Percentiles rank a stretch among this genome's conserved stretches.
These are phyloP conservation scores for Xerophyta viscosa DNA, from an alignment of 106 monocot species.

Conservation along the genomic window DNA sequence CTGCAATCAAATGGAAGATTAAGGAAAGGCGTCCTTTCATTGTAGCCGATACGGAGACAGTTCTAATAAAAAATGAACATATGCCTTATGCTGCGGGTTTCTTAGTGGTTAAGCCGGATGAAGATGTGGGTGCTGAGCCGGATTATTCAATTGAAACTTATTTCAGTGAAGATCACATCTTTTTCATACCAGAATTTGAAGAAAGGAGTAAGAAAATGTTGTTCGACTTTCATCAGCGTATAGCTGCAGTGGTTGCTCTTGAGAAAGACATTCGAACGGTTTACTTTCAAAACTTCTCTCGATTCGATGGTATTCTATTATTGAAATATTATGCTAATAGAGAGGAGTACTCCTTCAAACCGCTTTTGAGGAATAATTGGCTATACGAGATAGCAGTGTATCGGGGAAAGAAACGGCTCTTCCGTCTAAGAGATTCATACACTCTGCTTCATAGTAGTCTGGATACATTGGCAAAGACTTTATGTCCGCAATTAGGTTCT, in stretches of 20 bases:
- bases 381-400: slow-evolving; percentile 6
- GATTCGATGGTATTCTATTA: slow-evolving; percentile 12
- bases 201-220: too few species aligned
- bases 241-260: too few species aligned
- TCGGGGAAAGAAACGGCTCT: slow-evolving; percentile 1
- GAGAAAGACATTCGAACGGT: too few species aligned
- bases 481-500: not conserved
- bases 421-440: slow-evolving; percentile 2
- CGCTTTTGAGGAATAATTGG: slow-evolving; percentile 4
- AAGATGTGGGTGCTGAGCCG: not conserved
- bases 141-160: not conserved
- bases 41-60: not conserved
- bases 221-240: too few species aligned
- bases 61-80: not conserved
- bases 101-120: not conserved
- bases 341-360: slow-evolving; percentile 9
- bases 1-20: too few species aligned
- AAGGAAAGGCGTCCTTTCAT: too few species aligned
- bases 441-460: not conserved
- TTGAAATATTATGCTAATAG: slow-evolving; percentile 4
- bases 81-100: not conserved
- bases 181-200: too few species aligned
- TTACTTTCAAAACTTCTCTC: not conserved
- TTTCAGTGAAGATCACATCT: not conserved
- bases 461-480: slow-evolving; percentile 1